Conservation (phyloP, 2,329 filamentous ascomycete species). For the Cladosporium halotolerans region DNA sequence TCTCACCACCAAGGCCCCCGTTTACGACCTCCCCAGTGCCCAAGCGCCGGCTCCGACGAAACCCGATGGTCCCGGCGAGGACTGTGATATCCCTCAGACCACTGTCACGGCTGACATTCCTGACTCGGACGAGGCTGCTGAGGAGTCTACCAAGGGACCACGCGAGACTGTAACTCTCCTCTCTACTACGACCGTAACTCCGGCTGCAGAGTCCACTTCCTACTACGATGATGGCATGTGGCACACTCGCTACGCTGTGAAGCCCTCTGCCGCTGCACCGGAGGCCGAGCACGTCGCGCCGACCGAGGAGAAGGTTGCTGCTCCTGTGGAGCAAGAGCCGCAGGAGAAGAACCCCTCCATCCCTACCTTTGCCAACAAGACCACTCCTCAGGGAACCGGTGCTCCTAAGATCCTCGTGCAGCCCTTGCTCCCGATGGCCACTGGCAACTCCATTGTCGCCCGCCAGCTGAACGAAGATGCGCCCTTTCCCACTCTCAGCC, state of each 20-base stretch:
- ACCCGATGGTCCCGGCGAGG: neutral
- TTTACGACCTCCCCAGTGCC: neutral
- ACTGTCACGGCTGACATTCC: conserved; percentile 1
- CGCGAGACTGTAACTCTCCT: conserved; percentile 7
- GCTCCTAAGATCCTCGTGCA: neutral
- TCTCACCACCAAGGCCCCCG: conserved; percentile 1
- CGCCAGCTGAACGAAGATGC: neutral
- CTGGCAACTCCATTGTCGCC: neutral
- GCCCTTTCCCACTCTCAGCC: neutral
- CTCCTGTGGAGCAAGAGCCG: neutral
- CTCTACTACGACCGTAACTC: conserved; percentile 12
- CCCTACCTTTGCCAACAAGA: neutral
- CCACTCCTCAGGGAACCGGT: neutral
- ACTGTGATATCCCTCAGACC: neutral
- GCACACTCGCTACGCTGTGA: conserved; percentile 38
- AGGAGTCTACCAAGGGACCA: neutral
- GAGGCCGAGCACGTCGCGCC: conserved; percentile 12
- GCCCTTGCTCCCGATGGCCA: neutral
- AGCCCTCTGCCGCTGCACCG: conserved; percentile 18
- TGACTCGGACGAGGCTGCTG: neutral
- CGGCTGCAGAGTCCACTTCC: conserved; percentile 17
- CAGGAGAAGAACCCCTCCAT: neutral
- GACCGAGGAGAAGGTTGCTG: conserved; percentile 3
- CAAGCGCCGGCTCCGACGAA: neutral
- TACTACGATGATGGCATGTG: conserved; percentile 43